A percentile compares a stretch with the other conserved stretches of the same genome.
phyloP scores from a whole-genome alignment of 2,329 filamentous ascomycete genomes.

The Akanthomyces uredinophilus region DNA sequence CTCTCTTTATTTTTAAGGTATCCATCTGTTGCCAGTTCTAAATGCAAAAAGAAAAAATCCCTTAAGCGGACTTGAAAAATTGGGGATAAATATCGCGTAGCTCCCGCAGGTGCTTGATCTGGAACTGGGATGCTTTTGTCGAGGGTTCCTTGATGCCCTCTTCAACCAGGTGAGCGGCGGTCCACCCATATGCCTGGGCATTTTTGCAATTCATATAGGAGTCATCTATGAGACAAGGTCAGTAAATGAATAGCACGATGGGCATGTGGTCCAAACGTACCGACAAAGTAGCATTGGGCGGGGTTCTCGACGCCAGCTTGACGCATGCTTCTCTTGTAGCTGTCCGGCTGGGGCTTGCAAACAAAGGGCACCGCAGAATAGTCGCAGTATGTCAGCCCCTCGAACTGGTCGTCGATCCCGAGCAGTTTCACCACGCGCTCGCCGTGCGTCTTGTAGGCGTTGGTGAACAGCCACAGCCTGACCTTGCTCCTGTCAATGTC shows the following conservation, averaged over 20 bases:
- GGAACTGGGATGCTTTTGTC: constrained; percentile 63
- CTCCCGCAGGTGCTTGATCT: constrained; percentile 72
- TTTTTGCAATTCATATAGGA: constrained; percentile 76
- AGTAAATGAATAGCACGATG: accelerated
- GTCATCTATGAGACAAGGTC: constrained; percentile 59
- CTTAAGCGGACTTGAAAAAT: constrained; percentile 62
- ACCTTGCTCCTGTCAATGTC: constrained; percentile 82
- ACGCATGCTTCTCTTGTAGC: constrained; percentile 84
- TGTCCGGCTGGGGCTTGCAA: constrained; percentile 79
- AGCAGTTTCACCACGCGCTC: constrained; percentile 76
- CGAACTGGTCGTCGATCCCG: constrained; percentile 81
- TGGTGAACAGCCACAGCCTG: constrained; percentile 90
- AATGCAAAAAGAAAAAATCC: not conserved
- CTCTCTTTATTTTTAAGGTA: not conserved
- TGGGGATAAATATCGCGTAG: constrained; percentile 73
- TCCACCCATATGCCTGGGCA: constrained; percentile 80
- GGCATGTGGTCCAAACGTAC: constrained; percentile 44
- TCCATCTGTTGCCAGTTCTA: not conserved
- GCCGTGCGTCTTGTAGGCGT: constrained; percentile 88
- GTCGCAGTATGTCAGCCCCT: constrained; percentile 92
- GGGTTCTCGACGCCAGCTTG: constrained; percentile 67
- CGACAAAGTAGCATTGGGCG: constrained; percentile 85
- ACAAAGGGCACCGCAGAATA: constrained; percentile 69
- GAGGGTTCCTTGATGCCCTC: constrained; percentile 60
- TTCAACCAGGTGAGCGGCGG: constrained; percentile 78